phyloP scores from a whole-genome alignment of 2,329 filamentous ascomycete genomes.

The Lasiodiplodia hormozganensis region DNA sequence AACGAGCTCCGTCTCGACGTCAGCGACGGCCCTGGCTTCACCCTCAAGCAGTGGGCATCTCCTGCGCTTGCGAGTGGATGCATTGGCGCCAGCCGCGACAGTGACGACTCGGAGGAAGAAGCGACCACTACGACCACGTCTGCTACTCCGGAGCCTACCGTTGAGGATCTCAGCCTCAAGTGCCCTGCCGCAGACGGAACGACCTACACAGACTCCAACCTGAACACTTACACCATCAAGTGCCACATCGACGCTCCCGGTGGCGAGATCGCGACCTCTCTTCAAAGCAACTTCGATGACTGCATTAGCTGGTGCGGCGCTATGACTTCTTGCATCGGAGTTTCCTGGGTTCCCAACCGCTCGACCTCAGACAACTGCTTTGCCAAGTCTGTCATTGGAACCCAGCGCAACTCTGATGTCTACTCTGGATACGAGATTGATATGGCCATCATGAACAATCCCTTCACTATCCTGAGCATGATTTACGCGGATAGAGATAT shows the following conservation, averaged over 20 bases:
- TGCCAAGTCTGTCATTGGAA: background rate
- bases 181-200: slow-evolving; percentile 13
- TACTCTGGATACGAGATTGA: background rate
- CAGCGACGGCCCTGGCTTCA: slow-evolving; percentile 9
- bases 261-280: background rate
- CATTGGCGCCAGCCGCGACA: slow-evolving; percentile 6
- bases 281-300: slow-evolving; percentile 9
- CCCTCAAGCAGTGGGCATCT: slow-evolving; percentile 20
- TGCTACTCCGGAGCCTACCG: background rate
- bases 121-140: background rate
- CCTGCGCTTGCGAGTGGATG: slow-evolving; percentile 19
- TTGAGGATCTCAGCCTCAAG: slow-evolving; percentile 14
- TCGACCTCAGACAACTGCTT: background rate
- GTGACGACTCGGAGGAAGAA: background rate
- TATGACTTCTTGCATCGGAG: background rate
- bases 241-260: background rate
- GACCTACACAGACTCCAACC: slow-evolving; percentile 3
- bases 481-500: slow-evolving; percentile 10
- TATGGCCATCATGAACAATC: slow-evolving; percentile 2
- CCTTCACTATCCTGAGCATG: slow-evolving; percentile 21
- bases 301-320: slow-evolving; percentile 12
- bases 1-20: slow-evolving; percentile 28
- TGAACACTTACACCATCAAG: slow-evolving; percentile 12
- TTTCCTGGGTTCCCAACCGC: background rate
- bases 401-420: background rate